Evolutionary conservation across 441 rosid genomes (phyloP).

Genomic region (Gossypium trilobum): DNA sequence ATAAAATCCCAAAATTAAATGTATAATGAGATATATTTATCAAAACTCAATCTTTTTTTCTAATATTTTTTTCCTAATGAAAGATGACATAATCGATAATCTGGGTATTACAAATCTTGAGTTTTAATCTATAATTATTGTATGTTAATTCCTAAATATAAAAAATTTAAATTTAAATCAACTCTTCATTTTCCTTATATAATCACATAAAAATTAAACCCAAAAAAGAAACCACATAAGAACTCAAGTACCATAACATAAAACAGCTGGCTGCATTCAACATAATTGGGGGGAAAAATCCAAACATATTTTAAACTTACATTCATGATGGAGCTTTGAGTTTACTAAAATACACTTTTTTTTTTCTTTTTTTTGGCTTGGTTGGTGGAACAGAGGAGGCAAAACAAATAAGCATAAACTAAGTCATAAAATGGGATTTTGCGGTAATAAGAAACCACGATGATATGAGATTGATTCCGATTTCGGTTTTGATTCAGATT

Average conservation of each 20-base stretch:
- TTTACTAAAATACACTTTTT: constrained; percentile 16
- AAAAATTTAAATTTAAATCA: too few relatives aligned
- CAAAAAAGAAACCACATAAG: neutral
- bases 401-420: constrained; percentile 20
- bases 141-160: too few relatives aligned
- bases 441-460: neutral
- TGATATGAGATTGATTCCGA: neutral
- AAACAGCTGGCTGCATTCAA: neutral
- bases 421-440: constrained; percentile 12
- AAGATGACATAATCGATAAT: too few relatives aligned
- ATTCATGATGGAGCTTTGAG: constrained; percentile 17
- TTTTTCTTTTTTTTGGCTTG: neutral
- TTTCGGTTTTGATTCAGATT: too few relatives aligned
- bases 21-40: too few relatives aligned
- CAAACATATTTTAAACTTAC: constrained; percentile 12
- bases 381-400: neutral
- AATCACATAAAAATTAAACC: too few relatives aligned
- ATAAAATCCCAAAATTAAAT: too few relatives aligned
- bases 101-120: too few relatives aligned
- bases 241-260: neutral
- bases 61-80: too few relatives aligned
- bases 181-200: too few relatives aligned
- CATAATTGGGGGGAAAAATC: constrained; percentile 5
- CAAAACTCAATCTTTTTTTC: too few relatives aligned
- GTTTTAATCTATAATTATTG: too few relatives aligned